phyloP scores from a whole-genome alignment of 2,329 filamentous ascomycete species.

The Lachnellula hyalina region DNA sequence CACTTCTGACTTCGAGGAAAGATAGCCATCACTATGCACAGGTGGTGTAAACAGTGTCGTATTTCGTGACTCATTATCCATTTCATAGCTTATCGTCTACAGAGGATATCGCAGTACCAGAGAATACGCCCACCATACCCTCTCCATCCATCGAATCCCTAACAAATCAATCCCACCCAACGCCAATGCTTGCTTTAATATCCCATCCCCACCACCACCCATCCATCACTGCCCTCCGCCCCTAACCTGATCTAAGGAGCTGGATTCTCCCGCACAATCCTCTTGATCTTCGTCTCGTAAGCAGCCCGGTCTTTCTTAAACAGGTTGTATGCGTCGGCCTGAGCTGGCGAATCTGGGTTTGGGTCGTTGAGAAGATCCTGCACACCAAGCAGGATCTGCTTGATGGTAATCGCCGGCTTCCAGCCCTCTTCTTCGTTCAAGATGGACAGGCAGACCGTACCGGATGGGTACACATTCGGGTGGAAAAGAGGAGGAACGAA shows the following conservation, averaged over 20 bases:
- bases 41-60: too few species aligned
- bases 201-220: neutral
- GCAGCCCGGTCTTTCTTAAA: slow-evolving; percentile 85
- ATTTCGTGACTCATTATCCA: neutral
- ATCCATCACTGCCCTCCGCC: slow-evolving; percentile 8
- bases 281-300: slow-evolving; percentile 83
- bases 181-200: slow-evolving; percentile 15
- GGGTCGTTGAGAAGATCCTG: slow-evolving; percentile 95
- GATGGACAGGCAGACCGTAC: slow-evolving; percentile 94
- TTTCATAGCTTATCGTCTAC: slow-evolving; percentile 2
- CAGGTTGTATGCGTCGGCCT: slow-evolving; percentile 95
- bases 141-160: slow-evolving; percentile 4
- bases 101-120: neutral
- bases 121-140: neutral
- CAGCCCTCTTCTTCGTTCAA: slow-evolving; percentile 97
- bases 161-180: slow-evolving; percentile 13
- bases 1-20: too few species aligned
- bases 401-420: slow-evolving; percentile 98
- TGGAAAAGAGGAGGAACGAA: slow-evolving; percentile 95
- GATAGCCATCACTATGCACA: too few species aligned
- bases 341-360: slow-evolving; percentile 92
- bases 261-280: slow-evolving; percentile 85
- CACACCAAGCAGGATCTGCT: slow-evolving; percentile 93
- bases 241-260: slow-evolving; percentile 48
- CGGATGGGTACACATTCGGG: slow-evolving; percentile 96